Evolutionary conservation across 805 yeast genomes (phyloP).

Genomic region (Debaryomyces maramus): DNA sequence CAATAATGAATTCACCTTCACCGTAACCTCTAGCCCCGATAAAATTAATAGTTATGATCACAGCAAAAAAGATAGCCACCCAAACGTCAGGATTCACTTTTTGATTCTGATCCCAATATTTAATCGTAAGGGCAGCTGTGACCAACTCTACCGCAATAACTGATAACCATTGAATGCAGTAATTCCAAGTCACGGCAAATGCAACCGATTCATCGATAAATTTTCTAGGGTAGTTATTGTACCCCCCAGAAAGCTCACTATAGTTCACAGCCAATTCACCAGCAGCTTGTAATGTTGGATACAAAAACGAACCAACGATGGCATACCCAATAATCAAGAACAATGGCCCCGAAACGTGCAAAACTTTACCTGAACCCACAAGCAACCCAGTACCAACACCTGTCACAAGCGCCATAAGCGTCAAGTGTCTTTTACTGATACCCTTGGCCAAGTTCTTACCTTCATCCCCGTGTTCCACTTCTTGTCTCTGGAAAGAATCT

Average conservation of each 20-base stretch:
- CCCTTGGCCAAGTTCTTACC: conserved; percentile 25
- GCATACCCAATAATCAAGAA: conserved; percentile 32
- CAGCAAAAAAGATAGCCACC: conserved; percentile 42
- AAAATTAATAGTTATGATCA: conserved; percentile 29
- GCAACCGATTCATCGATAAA: conserved; percentile 58
- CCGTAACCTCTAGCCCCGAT: conserved; percentile 49
- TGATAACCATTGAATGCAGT: conserved; percentile 61
- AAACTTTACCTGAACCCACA: conserved; percentile 39
- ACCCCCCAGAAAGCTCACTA: conserved; percentile 59
- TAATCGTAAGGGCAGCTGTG: conserved; percentile 61
- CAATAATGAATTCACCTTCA: conserved; percentile 43
- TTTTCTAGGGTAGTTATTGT: conserved; percentile 53
- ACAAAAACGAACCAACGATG: conserved; percentile 35
- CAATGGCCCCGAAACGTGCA: conserved; percentile 39
- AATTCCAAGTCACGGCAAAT: conserved; percentile 63
- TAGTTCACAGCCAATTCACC: conserved; percentile 60
- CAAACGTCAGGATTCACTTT: conserved; percentile 32
- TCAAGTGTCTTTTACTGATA: conserved; percentile 43
- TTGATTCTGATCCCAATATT: conserved; percentile 45
- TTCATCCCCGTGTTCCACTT: conserved; percentile 13
- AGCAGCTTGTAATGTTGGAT: conserved; percentile 39
- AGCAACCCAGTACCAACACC: conserved; percentile 46
- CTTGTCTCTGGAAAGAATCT: conserved; percentile 27
- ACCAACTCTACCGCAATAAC: conserved; percentile 65
- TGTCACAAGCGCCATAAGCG: conserved; percentile 33